Percentiles rank a stretch among this genome's conserved stretches.
These are phyloP conservation scores for Cynanchum wilfordii DNA, from an alignment of 257 asterid genomes.

Conservation along the genomic window DNA sequence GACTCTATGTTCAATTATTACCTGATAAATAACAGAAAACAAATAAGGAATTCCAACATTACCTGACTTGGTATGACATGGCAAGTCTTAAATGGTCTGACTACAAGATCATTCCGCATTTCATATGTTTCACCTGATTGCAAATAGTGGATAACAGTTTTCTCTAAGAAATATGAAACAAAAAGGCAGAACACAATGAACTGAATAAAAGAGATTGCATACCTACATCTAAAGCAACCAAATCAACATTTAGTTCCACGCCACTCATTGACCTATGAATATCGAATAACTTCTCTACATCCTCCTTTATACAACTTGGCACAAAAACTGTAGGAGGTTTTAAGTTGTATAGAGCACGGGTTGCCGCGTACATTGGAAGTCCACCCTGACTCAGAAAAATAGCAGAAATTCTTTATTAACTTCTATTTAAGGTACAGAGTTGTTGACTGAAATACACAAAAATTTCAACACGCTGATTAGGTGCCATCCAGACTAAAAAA, in stretches of 20 bases:
- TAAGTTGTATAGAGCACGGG: slow-evolving; percentile 82
- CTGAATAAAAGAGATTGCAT: slow-evolving; percentile 14
- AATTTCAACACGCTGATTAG: neutral
- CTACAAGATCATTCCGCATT: slow-evolving; percentile 93
- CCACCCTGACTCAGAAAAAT: slow-evolving; percentile 70
- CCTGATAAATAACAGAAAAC: neutral
- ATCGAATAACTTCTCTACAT: slow-evolving; percentile 67
- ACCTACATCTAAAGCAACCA: slow-evolving; percentile 92
- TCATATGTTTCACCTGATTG: slow-evolving; percentile 92
- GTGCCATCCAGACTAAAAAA: neutral
- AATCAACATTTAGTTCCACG: slow-evolving; percentile 68
- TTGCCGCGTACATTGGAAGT: slow-evolving; percentile 92
- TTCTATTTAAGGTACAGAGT: neutral
- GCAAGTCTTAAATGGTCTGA: slow-evolving; percentile 78
- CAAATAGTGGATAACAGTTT: slow-evolving; percentile 9
- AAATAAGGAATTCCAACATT: slow-evolving; percentile 1
- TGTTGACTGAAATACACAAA: neutral
- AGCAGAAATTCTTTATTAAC: slow-evolving; percentile 11
- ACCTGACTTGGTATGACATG: slow-evolving; percentile 97
- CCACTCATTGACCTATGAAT: slow-evolving; percentile 79
- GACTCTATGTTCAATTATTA: neutral
- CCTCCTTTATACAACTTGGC: slow-evolving; percentile 80
- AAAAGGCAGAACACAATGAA: slow-evolving; percentile 13
- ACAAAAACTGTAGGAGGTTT: slow-evolving; percentile 90
- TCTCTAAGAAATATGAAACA: slow-evolving; percentile 11